These are phyloP conservation scores for Dictyostelium firmibasis DNA, from an alignment of 78 protist genomes.

Conservation along the genomic window DNA sequence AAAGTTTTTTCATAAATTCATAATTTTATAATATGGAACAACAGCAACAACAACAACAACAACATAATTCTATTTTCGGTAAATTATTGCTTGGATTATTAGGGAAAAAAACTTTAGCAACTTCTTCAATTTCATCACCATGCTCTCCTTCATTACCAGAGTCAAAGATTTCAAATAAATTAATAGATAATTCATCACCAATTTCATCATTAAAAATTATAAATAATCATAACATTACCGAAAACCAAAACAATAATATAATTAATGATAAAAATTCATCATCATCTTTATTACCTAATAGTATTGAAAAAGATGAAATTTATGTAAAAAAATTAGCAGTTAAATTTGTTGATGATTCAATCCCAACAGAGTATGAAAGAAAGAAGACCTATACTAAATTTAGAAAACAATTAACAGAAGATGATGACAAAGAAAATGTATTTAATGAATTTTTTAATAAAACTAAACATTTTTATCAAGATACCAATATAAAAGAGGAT, in stretches of 20 bases:
- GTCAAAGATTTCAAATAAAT: not conserved
- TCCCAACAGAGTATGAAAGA: not conserved
- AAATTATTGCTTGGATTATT: not conserved
- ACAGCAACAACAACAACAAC: not conserved
- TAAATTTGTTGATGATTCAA: constrained; percentile 2
- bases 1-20: not conserved
- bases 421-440: not conserved
- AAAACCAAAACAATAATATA: not conserved
- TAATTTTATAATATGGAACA: not conserved
- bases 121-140: not conserved
- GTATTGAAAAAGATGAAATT: not conserved
- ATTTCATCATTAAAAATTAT: not conserved
- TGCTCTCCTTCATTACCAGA: not conserved
- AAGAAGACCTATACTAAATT: not conserved
- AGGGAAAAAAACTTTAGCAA: not conserved
- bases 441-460: not conserved
- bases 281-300: not conserved
- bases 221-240: not conserved
- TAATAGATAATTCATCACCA: not conserved
- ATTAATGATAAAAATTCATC: not conserved
- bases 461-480: not conserved
- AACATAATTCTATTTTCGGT: not conserved
- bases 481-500: not conserved
- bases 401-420: not conserved
- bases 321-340: not conserved